A percentile compares a stretch with the other conserved stretches of the same genome.
Conservation (phyloP, 2,329 filamentous ascomycete genomes). For the Acarospora socialis region DNA sequence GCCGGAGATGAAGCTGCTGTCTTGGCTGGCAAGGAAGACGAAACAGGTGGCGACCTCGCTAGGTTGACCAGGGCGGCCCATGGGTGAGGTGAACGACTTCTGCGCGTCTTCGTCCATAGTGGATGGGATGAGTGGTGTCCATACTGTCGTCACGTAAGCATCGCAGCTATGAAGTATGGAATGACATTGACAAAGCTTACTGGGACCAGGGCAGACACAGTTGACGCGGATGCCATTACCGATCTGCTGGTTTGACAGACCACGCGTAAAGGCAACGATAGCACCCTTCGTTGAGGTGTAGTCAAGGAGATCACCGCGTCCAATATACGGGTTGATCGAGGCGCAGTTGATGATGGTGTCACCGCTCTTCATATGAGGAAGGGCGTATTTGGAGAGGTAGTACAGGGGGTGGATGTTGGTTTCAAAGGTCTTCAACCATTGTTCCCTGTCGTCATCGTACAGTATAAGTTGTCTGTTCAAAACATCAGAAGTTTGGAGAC, state of each 20-base stretch:
- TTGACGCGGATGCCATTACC: conserved; percentile 62
- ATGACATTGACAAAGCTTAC: conserved; percentile 18
- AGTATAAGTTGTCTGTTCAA: background rate
- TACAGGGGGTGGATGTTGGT: conserved; percentile 75
- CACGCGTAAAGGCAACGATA: conserved; percentile 65
- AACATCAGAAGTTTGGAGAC: conserved; percentile 11
- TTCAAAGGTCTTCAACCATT: conserved; percentile 68
- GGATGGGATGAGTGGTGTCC: conserved; percentile 60
- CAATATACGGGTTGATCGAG: conserved; percentile 71
- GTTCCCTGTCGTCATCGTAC: conserved; percentile 37
- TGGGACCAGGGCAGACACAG: conserved; percentile 58
- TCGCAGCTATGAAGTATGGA: background rate
- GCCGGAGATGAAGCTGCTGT: conserved; percentile 60
- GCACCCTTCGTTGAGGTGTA: conserved; percentile 64
- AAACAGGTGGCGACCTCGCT: conserved; percentile 71
- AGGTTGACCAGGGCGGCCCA: conserved; percentile 65
- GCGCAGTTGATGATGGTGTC: conserved; percentile 74
- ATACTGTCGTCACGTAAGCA: conserved; percentile 33
- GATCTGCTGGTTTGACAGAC: conserved; percentile 60
- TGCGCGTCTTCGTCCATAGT: conserved; percentile 59
- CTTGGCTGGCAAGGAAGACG: conserved; percentile 62
- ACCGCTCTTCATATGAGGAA: conserved; percentile 62
- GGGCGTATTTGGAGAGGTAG: conserved; percentile 62
- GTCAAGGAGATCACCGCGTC: conserved; percentile 64
- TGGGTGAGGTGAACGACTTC: conserved; percentile 57